A percentile compares a stretch with the other conserved stretches of the same genome.
Conservation (phyloP, 2,329 filamentous ascomycete genomes). For the Septoria petroselini region DNA sequence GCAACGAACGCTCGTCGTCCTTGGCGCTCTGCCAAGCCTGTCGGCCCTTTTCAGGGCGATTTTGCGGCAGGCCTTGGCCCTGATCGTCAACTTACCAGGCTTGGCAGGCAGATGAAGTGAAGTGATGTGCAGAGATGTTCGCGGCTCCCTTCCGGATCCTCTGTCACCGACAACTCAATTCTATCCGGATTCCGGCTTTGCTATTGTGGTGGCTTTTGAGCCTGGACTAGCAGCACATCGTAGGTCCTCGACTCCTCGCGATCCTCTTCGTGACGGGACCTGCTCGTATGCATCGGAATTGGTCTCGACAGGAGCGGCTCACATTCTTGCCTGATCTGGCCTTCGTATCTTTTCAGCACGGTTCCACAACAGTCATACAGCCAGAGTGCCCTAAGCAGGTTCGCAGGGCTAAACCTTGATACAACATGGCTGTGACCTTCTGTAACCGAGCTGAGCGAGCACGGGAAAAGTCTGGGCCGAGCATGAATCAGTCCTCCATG, state of each 20-base stretch:
- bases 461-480: neutral
- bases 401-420: no score
- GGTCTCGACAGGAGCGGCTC: neutral
- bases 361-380: no score
- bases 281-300: neutral
- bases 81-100: neutral
- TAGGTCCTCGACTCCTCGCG: neutral
- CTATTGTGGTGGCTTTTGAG: neutral
- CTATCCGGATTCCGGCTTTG: constrained; percentile 8
- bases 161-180: constrained; percentile 1
- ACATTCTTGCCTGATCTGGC: no score
- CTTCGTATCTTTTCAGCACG: no score
- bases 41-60: neutral
- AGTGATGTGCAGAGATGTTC: constrained; percentile 1
- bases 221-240: neutral
- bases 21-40: neutral
- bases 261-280: neutral
- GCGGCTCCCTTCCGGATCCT: constrained; percentile 7
- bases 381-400: no score
- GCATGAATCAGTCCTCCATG: neutral
- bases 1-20: neutral
- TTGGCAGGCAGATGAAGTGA: neutral
- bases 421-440: neutral
- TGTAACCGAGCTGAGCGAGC: neutral
- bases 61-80: neutral